Evolutionary conservation across 164 flowering plant genomes (phyloP).

Genomic region (Annona squamosa): DNA sequence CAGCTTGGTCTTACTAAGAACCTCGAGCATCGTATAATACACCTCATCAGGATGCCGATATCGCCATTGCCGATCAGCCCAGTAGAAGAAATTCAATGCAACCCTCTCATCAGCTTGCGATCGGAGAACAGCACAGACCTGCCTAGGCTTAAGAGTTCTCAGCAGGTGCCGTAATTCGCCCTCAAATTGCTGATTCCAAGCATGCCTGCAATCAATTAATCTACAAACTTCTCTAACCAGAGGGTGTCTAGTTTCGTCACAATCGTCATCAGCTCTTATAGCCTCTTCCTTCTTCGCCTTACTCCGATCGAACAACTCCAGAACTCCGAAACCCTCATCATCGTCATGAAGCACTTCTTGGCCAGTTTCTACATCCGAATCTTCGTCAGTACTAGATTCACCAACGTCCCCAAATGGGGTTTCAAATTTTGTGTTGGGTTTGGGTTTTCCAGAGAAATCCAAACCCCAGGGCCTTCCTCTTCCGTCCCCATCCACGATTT

Average conservation of each 20-base stretch:
- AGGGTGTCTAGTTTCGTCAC: constrained; percentile 56
- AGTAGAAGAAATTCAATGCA: constrained; percentile 76
- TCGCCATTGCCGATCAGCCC: constrained; percentile 91
- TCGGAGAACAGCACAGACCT: constrained; percentile 70
- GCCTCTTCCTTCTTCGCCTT: constrained; percentile 6
- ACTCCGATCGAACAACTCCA: constrained; percentile 25
- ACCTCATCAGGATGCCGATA: constrained; percentile 64
- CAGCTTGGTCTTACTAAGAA: constrained; percentile 75
- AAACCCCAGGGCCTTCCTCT: constrained; percentile 9
- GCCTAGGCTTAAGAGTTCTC: constrained; percentile 68
- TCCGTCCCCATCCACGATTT: neutral
- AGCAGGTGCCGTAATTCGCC: constrained; percentile 49
- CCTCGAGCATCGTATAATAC: constrained; percentile 66
- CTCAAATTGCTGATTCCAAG: constrained; percentile 70
- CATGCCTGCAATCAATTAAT: constrained; percentile 39
- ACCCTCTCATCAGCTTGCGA: constrained; percentile 57
- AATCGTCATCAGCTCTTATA: constrained; percentile 28
- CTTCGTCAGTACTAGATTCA: constrained; percentile 12
- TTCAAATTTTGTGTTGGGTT: constrained; percentile 14
- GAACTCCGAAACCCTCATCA: constrained; percentile 33
- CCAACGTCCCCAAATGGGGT: constrained; percentile 16
- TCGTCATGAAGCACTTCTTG: constrained; percentile 12
- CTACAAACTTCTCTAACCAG: constrained; percentile 69
- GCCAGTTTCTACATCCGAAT: constrained; percentile 15
- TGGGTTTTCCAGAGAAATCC: constrained; percentile 14